phyloP scores from a whole-genome alignment of 2,329 filamentous ascomycete species.

The Diaporthe velutina region DNA sequence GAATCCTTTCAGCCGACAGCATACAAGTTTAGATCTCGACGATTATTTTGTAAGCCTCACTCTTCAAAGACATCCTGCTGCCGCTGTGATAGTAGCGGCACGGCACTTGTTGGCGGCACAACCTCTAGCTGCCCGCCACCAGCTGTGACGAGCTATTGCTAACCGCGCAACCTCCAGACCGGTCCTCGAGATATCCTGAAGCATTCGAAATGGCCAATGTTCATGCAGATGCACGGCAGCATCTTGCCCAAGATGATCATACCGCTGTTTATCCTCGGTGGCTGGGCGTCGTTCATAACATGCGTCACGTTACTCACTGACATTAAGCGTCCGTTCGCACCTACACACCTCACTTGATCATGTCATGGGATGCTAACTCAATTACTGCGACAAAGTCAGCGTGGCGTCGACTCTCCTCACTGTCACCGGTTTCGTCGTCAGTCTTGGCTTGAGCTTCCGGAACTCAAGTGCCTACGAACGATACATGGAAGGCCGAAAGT shows the following conservation, averaged over 20 bases:
- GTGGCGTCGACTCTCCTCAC: slow-evolving; percentile 81
- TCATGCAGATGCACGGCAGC: slow-evolving; percentile 82
- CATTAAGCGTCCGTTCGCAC: slow-evolving; percentile 30
- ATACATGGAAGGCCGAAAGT: slow-evolving; percentile 65
- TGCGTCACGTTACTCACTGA: slow-evolving; percentile 55
- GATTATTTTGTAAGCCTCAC: slow-evolving; percentile 58
- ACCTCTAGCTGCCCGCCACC: not conserved
- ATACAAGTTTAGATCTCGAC: slow-evolving; percentile 54
- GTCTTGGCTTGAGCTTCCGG: slow-evolving; percentile 82
- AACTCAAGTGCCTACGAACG: slow-evolving; percentile 85
- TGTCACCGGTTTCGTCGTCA: slow-evolving; percentile 87
- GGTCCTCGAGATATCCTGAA: slow-evolving; percentile 78
- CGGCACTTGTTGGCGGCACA: not conserved
- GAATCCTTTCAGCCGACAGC: slow-evolving; percentile 49
- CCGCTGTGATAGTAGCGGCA: no score
- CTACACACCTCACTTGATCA: not conserved
- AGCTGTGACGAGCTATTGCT: not conserved
- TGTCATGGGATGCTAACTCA: not conserved
- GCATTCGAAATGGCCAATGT: slow-evolving; percentile 84
- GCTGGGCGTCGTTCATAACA: slow-evolving; percentile 78
- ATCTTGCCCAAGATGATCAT: slow-evolving; percentile 80
- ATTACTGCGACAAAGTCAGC: slow-evolving; percentile 49
- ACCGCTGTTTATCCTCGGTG: slow-evolving; percentile 72
- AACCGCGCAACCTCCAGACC: slow-evolving; percentile 45
- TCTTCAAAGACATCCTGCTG: not conserved